Evolutionary conservation across 2,329 filamentous ascomycete genomes (phyloP).

Genomic region (Trichoderma simmonsii): DNA sequence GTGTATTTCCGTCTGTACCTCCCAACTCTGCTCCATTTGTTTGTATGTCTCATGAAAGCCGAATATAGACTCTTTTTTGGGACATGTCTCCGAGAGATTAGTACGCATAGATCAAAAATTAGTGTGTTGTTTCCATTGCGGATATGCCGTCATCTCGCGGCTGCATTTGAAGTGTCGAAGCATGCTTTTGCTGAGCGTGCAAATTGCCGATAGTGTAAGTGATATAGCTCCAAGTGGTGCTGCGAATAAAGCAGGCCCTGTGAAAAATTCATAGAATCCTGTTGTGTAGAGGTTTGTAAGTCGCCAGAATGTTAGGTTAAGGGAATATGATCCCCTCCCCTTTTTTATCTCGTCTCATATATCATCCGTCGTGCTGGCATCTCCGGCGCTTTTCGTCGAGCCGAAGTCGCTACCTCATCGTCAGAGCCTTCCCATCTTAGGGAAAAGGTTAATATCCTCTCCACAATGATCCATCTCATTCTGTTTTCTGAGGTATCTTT

Average conservation of each 20-base stretch:
- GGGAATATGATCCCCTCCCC: background rate
- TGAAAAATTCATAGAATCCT: background rate
- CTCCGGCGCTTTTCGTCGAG: conserved; percentile 19
- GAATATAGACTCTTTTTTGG: background rate
- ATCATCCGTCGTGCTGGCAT: conserved; percentile 1
- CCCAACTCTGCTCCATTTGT: background rate
- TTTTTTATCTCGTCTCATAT: background rate
- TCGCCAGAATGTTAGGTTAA: background rate
- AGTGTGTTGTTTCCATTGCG: background rate
- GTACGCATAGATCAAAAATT: background rate
- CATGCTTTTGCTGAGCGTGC: background rate
- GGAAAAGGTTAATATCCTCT: conserved; percentile 38
- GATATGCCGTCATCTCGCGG: background rate
- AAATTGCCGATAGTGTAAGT: background rate
- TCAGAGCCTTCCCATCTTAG: conserved; percentile 35
- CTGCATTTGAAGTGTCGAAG: background rate
- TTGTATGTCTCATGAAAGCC: background rate
- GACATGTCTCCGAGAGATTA: background rate
- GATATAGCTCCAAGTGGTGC: background rate
- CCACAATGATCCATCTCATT: conserved; percentile 39
- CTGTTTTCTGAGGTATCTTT: conserved; percentile 31
- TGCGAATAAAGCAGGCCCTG: background rate
- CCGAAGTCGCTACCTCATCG: conserved; percentile 25
- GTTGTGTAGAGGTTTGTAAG: background rate
- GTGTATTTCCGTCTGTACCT: background rate